phyloP scores from a whole-genome alignment of 2,329 filamentous ascomycete genomes.

The Rasamsonia emersonii region DNA sequence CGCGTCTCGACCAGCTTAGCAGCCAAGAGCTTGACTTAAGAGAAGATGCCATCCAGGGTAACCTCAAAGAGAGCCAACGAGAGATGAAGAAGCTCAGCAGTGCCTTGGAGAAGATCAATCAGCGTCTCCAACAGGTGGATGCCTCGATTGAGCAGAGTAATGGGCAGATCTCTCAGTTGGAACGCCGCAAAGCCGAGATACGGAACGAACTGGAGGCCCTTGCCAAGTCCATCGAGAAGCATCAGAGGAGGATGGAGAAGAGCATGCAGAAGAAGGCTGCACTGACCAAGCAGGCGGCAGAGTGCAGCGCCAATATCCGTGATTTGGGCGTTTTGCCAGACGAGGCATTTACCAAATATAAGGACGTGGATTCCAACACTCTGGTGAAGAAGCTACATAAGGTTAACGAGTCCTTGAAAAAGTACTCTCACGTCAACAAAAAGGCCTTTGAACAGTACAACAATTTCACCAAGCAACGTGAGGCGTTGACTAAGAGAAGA shows the following conservation, averaged over 20 bases:
- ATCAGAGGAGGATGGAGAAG: slow-evolving; percentile 86
- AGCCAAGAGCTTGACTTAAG: slow-evolving; percentile 60
- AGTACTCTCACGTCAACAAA: slow-evolving; percentile 97
- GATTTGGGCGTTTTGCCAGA: slow-evolving; percentile 89
- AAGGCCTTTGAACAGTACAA: slow-evolving; percentile 99
- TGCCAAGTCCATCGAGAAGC: slow-evolving; percentile 67
- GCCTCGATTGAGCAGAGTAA: slow-evolving; percentile 55
- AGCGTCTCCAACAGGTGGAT: slow-evolving; percentile 67
- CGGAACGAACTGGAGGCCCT: slow-evolving; percentile 68
- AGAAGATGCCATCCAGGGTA: slow-evolving; percentile 51
- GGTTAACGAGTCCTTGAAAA: slow-evolving; percentile 86
- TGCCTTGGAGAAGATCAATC: slow-evolving; percentile 56
- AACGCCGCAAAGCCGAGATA: slow-evolving; percentile 53
- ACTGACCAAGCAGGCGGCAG: slow-evolving; percentile 65
- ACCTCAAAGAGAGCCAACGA: slow-evolving; percentile 67
- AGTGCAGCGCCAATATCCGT: slow-evolving; percentile 80
- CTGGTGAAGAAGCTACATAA: slow-evolving; percentile 72
- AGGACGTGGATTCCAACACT: slow-evolving; percentile 67
- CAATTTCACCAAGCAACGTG: slow-evolving; percentile 87
- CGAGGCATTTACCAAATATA: slow-evolving; percentile 86
- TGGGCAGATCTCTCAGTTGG: slow-evolving; percentile 48
- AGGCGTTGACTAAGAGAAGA: slow-evolving; percentile 73
- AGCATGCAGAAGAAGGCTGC: slow-evolving; percentile 80
- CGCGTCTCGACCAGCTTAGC: slow-evolving; percentile 78
- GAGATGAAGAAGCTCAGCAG: slow-evolving; percentile 73